Base-by-base conservation (phyloP, 202 grass and related monocot genomes). In the Carex arenaria region DNA sequence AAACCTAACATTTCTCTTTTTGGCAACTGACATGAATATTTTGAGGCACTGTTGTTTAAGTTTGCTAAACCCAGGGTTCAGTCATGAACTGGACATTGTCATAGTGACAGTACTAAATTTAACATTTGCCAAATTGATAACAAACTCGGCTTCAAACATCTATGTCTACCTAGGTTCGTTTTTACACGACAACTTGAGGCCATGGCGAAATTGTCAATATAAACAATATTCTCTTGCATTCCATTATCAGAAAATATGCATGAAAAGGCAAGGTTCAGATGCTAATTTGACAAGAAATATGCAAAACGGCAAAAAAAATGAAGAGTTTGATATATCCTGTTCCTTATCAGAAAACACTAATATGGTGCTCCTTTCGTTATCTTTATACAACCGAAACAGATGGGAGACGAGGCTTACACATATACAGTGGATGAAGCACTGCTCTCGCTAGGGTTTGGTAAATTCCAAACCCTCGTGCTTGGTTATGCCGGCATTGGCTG, bases 391-490 rank as follows among this genome's bases (percentile, higher is more conserved):
- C 79, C 69, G 22, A 62, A 42, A 79, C 65, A 87, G 85, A 88
- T 79, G 89, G 55, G 82, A 67, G 71, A 64, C 31, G 85, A 34
- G 5, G 82, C 84, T 19, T 65, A 31, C 40, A 81, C 74, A 54
- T 97, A 93, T 81, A 97, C 91, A 31, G 79, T 87, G n/a, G 91
- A 93, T 76, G 93, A 93, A 26, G 91, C 87, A 53, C 82, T 93
- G 15, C 28, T 85, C 31, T 84, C 47, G 4, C 52, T 91, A 82
- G 91, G 91, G 67, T 97, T 93, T 67, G 91, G 94, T 17, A 86
- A 90, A 82, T 97, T 97, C 84, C 94, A 97, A 78, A 72, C 67
- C 66, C 75, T 97, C n/a, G 82, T 97, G 43, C 89, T 97, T 72
- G 89, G 62, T 47, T 93, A 85, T 80, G 54, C 86, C 6, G 89